Percentiles rank a stretch among this genome's conserved stretches.
Conservation (phyloP, 371 early-diverging fungal genomes). For the Cladochytrium tenue region DNA sequence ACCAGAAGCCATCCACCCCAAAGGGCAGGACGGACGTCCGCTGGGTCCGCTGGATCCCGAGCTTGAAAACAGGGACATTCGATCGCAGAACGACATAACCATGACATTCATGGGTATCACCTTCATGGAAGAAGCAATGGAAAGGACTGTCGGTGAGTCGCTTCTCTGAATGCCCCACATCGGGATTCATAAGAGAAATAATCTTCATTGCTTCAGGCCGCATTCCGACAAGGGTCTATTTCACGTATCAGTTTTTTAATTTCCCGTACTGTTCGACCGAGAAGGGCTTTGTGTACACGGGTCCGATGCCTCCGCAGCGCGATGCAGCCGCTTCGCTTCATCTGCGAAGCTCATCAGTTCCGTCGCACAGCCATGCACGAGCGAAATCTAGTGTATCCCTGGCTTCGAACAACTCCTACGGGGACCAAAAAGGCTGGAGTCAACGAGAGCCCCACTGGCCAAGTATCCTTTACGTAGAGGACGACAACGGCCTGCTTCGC, state of each 20-base stretch:
- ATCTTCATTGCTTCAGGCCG: slow-evolving; percentile 6
- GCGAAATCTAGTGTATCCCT: slow-evolving; percentile 15
- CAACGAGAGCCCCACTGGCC: slow-evolving; percentile 20
- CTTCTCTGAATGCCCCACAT: not conserved
- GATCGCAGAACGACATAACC: slow-evolving; percentile 27
- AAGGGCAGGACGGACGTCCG: not conserved
- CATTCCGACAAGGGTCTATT: slow-evolving; percentile 27
- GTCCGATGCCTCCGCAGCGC: slow-evolving; percentile 27
- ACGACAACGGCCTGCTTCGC: slow-evolving; percentile 34
- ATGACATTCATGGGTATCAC: slow-evolving; percentile 33
- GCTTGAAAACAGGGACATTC: slow-evolving; percentile 22
- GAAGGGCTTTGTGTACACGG: slow-evolving; percentile 31
- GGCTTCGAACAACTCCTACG: slow-evolving; percentile 15
- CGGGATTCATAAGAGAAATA: not conserved
- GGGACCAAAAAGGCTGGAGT: not conserved
- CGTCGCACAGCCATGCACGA: slow-evolving; percentile 11
- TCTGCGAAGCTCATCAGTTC: slow-evolving; percentile 25
- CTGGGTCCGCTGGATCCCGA: slow-evolving; percentile 11
- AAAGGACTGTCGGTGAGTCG: slow-evolving; percentile 9
- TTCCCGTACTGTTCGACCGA: slow-evolving; percentile 37
- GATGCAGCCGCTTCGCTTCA: slow-evolving; percentile 7
- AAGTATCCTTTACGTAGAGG: slow-evolving; percentile 33
- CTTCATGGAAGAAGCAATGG: slow-evolving; percentile 11
- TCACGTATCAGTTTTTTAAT: slow-evolving; percentile 45
- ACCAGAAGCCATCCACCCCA: slow-evolving; percentile 16